phyloP scores from a whole-genome alignment of 495 filamentous ascomycete species.

The Aspergillus baeticus region DNA sequence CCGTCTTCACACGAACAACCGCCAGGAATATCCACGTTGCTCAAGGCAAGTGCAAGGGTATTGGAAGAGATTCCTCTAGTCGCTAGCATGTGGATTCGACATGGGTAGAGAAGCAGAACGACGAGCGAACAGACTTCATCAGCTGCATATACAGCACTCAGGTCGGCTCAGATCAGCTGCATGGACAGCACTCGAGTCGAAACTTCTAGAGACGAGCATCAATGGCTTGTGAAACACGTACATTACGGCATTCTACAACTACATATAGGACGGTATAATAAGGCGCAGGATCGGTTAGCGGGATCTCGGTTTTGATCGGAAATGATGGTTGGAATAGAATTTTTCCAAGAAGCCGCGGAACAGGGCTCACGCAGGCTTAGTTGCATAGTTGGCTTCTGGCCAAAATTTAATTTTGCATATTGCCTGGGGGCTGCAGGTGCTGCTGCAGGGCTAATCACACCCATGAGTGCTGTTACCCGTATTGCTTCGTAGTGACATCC shows the following conservation, averaged over 20 bases:
- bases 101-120: not conserved
- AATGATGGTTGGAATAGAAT: not conserved
- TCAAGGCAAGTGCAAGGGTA: constrained; percentile 82
- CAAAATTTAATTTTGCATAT: not conserved
- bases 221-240: not conserved
- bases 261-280: not conserved
- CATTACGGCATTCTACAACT: not conserved
- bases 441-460: not conserved
- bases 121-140: not conserved
- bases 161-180: not conserved
- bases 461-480: not conserved
- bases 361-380: constrained; percentile 2
- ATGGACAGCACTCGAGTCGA: not conserved
- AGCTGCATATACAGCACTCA: too few species aligned
- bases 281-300: constrained; percentile 1
- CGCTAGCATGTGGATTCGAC: constrained; percentile 16
- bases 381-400: constrained; percentile 4
- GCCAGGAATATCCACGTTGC: constrained; percentile 85
- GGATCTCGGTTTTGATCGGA: not conserved
- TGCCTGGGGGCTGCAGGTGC: not conserved
- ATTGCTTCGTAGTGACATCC: too few species aligned
- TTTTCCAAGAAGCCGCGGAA: not conserved
- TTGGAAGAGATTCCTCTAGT: constrained; percentile 27
- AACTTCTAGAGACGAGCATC: not conserved
- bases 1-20: constrained; percentile 88